A percentile compares a stretch with the other conserved stretches of the same genome.
Evolutionary conservation across 2,329 filamentous ascomycete genomes (phyloP).

Genomic region (Thielaviopsis ethacetica): DNA sequence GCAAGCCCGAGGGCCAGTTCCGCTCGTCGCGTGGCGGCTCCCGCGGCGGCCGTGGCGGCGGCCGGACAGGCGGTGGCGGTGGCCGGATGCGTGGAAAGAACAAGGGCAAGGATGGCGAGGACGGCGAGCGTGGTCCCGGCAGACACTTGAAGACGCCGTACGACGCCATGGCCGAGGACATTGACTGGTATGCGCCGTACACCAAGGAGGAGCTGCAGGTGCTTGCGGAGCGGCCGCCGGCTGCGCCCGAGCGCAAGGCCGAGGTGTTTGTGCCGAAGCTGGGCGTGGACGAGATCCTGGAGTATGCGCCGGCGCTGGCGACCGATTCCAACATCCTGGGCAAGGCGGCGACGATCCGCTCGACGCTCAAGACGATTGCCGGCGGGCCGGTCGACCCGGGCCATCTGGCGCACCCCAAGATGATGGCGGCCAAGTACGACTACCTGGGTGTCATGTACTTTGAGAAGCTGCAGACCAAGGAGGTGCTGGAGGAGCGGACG

Average conservation of each 20-base stretch:
- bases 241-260: conserved; percentile 8
- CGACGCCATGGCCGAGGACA: conserved; percentile 15
- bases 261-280: conserved; percentile 20
- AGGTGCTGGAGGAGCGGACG: conserved; percentile 18
- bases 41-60: conserved; percentile 14
- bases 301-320: conserved; percentile 21
- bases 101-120: conserved; percentile 14
- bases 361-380: conserved; percentile 22
- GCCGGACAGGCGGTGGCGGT: conserved; percentile 11
- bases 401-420: conserved; percentile 17
- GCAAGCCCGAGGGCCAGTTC: conserved; percentile 8
- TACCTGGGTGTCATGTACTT: conserved; percentile 19
- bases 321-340: conserved; percentile 17
- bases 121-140: conserved; percentile 12
- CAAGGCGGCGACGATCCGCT: conserved; percentile 20
- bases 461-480: conserved; percentile 17
- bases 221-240: conserved; percentile 8
- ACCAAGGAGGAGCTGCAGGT: conserved; percentile 18
- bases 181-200: conserved; percentile 13
- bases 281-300: conserved; percentile 19
- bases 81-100: conserved; percentile 6
- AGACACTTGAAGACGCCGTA: conserved; percentile 15
- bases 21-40: conserved; percentile 11
- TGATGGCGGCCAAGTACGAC: conserved; percentile 20
- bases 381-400: conserved; percentile 20